Evolutionary conservation across 2,329 filamentous ascomycete species (phyloP).

Genomic region (Cyanodermella asteris): DNA sequence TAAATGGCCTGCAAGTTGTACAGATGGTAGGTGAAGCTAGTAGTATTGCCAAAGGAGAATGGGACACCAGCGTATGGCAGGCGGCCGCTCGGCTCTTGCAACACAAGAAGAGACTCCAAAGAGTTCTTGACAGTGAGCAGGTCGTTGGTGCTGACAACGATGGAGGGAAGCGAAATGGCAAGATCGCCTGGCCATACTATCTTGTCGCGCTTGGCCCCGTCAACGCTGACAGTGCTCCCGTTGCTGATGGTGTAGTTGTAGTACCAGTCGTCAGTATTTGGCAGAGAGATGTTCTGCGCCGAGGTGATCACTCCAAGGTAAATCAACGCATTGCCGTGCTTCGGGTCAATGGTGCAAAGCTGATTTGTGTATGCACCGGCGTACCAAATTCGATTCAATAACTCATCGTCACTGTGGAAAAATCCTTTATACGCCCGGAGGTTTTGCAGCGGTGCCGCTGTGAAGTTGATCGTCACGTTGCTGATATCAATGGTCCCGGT

Average conservation of each 20-base stretch:
- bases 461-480: slow-evolving; percentile 20
- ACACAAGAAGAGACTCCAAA: slow-evolving; percentile 24
- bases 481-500: slow-evolving; percentile 18
- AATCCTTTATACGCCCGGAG: slow-evolving; percentile 28
- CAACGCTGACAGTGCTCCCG: slow-evolving; percentile 16
- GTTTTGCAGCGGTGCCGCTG: slow-evolving; percentile 16
- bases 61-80: slow-evolving; percentile 30
- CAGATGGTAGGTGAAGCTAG: slow-evolving; percentile 34
- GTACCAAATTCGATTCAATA: slow-evolving; percentile 35
- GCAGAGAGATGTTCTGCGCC: slow-evolving; percentile 3
- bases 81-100: slow-evolving; percentile 22
- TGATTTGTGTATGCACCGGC: slow-evolving; percentile 28
- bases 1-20: slow-evolving; percentile 25
- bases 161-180: slow-evolving; percentile 31
- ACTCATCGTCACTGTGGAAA: slow-evolving; percentile 25
- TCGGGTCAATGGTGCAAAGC: slow-evolving; percentile 14
- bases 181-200: slow-evolving; percentile 41
- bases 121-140: slow-evolving; percentile 28
- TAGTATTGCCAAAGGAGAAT: slow-evolving; percentile 5
- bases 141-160: slow-evolving; percentile 33
- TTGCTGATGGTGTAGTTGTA: slow-evolving; percentile 12
- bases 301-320: slow-evolving; percentile 4
- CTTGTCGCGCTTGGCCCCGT: slow-evolving; percentile 20
- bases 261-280: slow-evolving; percentile 11
- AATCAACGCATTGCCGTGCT: slow-evolving; percentile 9